Conservation (phyloP, 805 yeast species). For the Metschnikowia orientalis region DNA sequence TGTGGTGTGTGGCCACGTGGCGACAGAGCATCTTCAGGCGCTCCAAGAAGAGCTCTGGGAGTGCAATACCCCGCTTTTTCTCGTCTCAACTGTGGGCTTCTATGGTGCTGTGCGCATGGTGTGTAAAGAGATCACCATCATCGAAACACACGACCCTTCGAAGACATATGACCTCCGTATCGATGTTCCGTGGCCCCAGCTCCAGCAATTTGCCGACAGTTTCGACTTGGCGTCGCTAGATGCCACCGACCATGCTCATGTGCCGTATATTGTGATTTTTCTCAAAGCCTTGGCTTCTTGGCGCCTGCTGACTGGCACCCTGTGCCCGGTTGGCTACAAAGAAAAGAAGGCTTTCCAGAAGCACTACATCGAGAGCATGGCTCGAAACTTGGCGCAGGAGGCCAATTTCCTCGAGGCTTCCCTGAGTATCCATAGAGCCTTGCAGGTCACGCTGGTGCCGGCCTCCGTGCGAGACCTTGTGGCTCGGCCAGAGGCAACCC, state of each 20-base stretch:
- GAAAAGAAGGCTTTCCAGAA: conserved; percentile 40
- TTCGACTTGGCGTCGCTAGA: conserved; percentile 46
- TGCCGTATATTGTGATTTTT: conserved; percentile 66
- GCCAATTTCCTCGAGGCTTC: conserved; percentile 43
- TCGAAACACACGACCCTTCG: conserved; percentile 70
- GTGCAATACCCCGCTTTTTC: conserved; percentile 50
- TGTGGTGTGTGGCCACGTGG: conserved; percentile 32
- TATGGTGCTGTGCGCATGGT: conserved; percentile 57
- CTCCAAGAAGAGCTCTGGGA: conserved; percentile 40
- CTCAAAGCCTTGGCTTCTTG: conserved; percentile 50
- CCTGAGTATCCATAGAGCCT: conserved; percentile 32
- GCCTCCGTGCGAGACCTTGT: conserved; percentile 22
- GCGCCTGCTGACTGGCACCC: conserved; percentile 25
- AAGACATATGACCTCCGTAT: conserved; percentile 62
- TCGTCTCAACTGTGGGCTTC: conserved; percentile 54
- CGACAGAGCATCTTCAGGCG: conserved; percentile 15
- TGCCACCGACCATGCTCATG: conserved; percentile 47
- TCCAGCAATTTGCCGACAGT: conserved; percentile 46
- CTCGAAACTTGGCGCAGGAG: conserved; percentile 47
- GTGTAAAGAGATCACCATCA: conserved; percentile 55
- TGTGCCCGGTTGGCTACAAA: conserved; percentile 33
- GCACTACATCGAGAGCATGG: conserved; percentile 30
- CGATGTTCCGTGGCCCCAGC: conserved; percentile 68
- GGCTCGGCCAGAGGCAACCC: conserved; percentile 4
- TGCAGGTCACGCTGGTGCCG: conserved; percentile 35